Conservation (phyloP, 1,284 basidiomycete species). For the Fomitopsis schrenkii region DNA sequence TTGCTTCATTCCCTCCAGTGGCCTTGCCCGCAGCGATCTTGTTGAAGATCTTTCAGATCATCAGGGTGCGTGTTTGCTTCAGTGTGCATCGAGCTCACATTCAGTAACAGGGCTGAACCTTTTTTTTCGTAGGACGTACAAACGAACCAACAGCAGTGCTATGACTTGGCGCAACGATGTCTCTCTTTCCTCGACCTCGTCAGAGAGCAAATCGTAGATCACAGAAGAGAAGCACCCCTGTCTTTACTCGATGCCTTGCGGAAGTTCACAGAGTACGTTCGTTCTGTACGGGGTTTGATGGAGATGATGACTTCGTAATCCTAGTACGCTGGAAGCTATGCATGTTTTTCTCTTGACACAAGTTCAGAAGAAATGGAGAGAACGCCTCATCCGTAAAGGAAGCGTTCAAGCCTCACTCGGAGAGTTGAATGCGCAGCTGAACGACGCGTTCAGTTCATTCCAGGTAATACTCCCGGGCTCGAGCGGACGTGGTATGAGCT, state of each 20-base stretch:
- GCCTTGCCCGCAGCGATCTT: constrained; percentile 36
- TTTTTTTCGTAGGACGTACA: constrained; percentile 15
- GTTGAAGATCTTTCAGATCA: constrained; percentile 41
- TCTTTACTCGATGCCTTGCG: constrained; percentile 38
- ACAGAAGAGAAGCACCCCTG: constrained; percentile 40
- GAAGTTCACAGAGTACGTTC: constrained; percentile 33
- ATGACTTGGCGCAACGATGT: constrained; percentile 39
- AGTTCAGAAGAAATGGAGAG: constrained; percentile 36
- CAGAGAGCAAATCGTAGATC: constrained; percentile 42
- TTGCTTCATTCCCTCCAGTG: constrained; percentile 40
- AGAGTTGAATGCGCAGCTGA: constrained; percentile 32
- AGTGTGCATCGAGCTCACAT: neutral
- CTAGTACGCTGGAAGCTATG: constrained; percentile 35
- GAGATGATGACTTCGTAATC: neutral
- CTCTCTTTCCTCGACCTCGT: constrained; percentile 43
- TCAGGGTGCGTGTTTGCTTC: constrained; percentile 33
- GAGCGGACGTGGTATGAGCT: neutral
- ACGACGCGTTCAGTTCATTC: constrained; percentile 43
- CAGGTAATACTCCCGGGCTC: constrained; percentile 29
- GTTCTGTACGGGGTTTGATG: neutral
- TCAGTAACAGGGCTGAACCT: neutral
- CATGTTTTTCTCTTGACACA: constrained; percentile 36
- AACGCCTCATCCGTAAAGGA: constrained; percentile 36
- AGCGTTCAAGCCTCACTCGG: constrained; percentile 34
- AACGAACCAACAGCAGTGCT: constrained; percentile 38